These are phyloP conservation scores for Hyphopichia fennica DNA, from an alignment of 1,139 yeast species.

Conservation along the genomic window DNA sequence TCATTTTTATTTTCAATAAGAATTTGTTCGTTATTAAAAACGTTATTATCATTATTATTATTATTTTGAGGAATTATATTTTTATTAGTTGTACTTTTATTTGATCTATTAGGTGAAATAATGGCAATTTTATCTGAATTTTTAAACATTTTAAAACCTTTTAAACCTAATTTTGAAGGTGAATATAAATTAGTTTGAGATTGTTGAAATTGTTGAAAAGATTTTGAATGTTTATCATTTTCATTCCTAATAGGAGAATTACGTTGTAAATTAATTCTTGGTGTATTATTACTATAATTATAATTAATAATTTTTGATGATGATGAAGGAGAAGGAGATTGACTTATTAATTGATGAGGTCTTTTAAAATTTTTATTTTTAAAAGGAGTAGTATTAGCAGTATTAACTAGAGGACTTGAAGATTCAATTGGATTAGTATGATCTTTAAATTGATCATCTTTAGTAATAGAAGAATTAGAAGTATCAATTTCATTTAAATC, in stretches of 20 bases:
- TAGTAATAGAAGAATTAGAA: conserved; percentile 11
- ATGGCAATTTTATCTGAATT: conserved; percentile 33
- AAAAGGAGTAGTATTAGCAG: conserved; percentile 11
- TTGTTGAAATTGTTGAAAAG: conserved; percentile 2
- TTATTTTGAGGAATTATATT: background rate
- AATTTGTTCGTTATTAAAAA: background rate
- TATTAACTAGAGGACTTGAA: conserved; percentile 13
- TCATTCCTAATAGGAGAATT: background rate
- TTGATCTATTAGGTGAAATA: conserved; percentile 29
- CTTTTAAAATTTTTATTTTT: conserved; percentile 42
- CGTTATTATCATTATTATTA: background rate
- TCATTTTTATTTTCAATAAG: background rate
- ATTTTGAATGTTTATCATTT: conserved; percentile 1
- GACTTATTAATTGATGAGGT: conserved; percentile 48
- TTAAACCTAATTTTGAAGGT: conserved; percentile 32
- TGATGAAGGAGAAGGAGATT: conserved; percentile 46
- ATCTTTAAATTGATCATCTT: too few relatives aligned
- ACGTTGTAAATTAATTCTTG: background rate
- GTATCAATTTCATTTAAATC: conserved; percentile 32
- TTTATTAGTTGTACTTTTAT: background rate
- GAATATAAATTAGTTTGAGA: conserved; percentile 21
- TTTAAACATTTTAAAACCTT: conserved; percentile 36
- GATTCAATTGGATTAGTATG: conserved; percentile 20
- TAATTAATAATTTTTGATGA: conserved; percentile 10
- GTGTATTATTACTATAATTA: conserved; percentile 4